Evolutionary conservation across 2,329 filamentous ascomycete species (phyloP).

Genomic region (Fonsecaea pugnacius): DNA sequence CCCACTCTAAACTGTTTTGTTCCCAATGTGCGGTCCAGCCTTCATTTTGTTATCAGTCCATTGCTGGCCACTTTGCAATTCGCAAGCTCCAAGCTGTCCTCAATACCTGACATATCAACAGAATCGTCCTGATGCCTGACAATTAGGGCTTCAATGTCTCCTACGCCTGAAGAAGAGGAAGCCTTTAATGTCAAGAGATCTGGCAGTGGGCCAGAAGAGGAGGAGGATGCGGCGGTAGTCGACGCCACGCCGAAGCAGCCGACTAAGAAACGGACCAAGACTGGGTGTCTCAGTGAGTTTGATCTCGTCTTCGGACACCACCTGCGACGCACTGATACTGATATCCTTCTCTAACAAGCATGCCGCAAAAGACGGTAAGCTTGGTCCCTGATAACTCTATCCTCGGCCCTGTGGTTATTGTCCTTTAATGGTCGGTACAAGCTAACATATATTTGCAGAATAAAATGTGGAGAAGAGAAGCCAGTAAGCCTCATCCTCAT

Average conservation of each 20-base stretch:
- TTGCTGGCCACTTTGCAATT: background rate
- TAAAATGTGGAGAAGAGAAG: conserved; percentile 91
- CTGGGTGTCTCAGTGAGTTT: conserved; percentile 80
- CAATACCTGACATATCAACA: background rate
- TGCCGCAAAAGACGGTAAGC: conserved; percentile 77
- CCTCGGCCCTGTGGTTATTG: background rate
- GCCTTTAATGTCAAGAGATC: conserved; percentile 38
- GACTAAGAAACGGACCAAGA: conserved; percentile 78
- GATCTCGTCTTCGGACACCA: conserved; percentile 2
- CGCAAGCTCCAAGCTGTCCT: background rate
- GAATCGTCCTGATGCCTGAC: background rate
- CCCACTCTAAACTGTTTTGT: conserved; percentile 2
- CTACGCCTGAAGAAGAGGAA: conserved; percentile 30
- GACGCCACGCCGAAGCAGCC: conserved; percentile 36
- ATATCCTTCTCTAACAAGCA: conserved; percentile 55
- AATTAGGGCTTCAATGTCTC: conserved; percentile 24
- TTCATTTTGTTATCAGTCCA: conserved; percentile 9
- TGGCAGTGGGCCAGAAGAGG: conserved; percentile 47
- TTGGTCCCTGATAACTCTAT: background rate
- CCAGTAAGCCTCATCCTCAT: conserved; percentile 38
- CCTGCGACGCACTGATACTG: conserved; percentile 16
- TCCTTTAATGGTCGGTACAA: background rate
- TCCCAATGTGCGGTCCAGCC: conserved; percentile 5
- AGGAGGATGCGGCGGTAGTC: conserved; percentile 5
- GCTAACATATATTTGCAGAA: conserved; percentile 45